A percentile compares a stretch with the other conserved stretches of the same genome.
Conservation (phyloP, 2,329 filamentous ascomycete species). For the Rhynchosporium graminicola region DNA sequence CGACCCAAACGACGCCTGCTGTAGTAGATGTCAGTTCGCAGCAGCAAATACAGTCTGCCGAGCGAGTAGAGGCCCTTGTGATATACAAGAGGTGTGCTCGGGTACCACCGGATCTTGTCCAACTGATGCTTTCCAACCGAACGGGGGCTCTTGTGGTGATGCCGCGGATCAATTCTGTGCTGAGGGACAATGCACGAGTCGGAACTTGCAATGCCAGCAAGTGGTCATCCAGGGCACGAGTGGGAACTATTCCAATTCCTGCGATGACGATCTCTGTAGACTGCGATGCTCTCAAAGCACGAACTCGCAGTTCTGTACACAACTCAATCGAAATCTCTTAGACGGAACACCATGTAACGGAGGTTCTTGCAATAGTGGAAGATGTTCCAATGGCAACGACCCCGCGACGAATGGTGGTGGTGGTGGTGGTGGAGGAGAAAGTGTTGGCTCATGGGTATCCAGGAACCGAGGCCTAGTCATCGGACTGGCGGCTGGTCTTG, state of each 20-base stretch:
- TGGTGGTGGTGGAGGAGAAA: neutral
- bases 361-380: slow-evolving; percentile 9
- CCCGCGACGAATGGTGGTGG: slow-evolving; percentile 1
- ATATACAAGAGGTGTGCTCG: slow-evolving; percentile 78
- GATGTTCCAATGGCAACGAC: slow-evolving; percentile 8
- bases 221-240: slow-evolving; percentile 3
- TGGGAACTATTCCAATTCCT: slow-evolving; percentile 19
- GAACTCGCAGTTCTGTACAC: slow-evolving; percentile 3
- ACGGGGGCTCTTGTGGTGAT: slow-evolving; percentile 50
- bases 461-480: slow-evolving; percentile 15
- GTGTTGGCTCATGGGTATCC: slow-evolving; percentile 15
- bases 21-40: slow-evolving; percentile 56
- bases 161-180: slow-evolving; percentile 9
- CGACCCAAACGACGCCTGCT: slow-evolving; percentile 76
- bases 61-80: slow-evolving; percentile 54
- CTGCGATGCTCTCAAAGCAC: slow-evolving; percentile 14
- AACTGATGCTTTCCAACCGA: slow-evolving; percentile 61
- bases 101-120: slow-evolving; percentile 74
- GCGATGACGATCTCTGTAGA: slow-evolving; percentile 8
- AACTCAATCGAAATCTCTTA: slow-evolving; percentile 16
- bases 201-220: slow-evolving; percentile 18
- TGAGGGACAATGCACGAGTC: slow-evolving; percentile 18
- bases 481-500: slow-evolving; percentile 17
- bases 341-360: slow-evolving; percentile 19
- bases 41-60: slow-evolving; percentile 13